Evolutionary conservation across 371 early-diverging fungal genomes (phyloP).

Genomic region (Entomophthora muscae): DNA sequence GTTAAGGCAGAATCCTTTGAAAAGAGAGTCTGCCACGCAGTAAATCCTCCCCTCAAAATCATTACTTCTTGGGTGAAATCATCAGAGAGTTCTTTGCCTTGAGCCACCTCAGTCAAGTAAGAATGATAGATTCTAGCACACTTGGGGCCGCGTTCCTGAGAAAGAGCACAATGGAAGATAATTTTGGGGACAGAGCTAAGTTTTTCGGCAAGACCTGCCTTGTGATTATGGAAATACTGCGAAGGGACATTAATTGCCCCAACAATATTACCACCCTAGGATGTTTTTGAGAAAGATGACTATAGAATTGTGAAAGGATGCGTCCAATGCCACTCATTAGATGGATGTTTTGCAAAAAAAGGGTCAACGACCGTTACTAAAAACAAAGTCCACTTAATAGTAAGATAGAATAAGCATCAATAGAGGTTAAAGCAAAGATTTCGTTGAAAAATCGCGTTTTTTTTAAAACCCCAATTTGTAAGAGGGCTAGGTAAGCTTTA

Average conservation of each 20-base stretch:
- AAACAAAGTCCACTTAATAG: too few species aligned
- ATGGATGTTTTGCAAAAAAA: background rate
- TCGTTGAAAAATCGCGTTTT: too few species aligned
- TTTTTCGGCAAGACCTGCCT: constrained; percentile 23
- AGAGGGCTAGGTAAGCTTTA: too few species aligned
- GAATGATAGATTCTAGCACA: constrained; percentile 54
- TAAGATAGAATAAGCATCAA: too few species aligned
- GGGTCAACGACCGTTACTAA: too few species aligned
- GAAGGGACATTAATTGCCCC: constrained; percentile 61
- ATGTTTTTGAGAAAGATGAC: too few species aligned
- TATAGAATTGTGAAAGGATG: too few species aligned
- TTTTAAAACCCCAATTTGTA: too few species aligned
- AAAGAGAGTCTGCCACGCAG: constrained; percentile 40
- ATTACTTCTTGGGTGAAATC: constrained; percentile 24
- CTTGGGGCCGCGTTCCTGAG: constrained; percentile 72
- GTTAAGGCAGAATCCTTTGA: constrained; percentile 30
- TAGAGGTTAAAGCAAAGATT: too few species aligned
- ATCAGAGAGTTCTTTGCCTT: background rate
- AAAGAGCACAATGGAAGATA: constrained; percentile 71
- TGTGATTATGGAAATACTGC: constrained; percentile 26
- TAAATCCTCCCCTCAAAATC: constrained; percentile 52
- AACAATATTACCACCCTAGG: constrained; percentile 66
- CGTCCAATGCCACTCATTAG: background rate
- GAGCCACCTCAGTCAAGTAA: constrained; percentile 16
- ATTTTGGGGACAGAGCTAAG: constrained; percentile 40